Base-by-base conservation (phyloP, 1,139 yeast genomes). In the Blastobotrys proliferans region DNA sequence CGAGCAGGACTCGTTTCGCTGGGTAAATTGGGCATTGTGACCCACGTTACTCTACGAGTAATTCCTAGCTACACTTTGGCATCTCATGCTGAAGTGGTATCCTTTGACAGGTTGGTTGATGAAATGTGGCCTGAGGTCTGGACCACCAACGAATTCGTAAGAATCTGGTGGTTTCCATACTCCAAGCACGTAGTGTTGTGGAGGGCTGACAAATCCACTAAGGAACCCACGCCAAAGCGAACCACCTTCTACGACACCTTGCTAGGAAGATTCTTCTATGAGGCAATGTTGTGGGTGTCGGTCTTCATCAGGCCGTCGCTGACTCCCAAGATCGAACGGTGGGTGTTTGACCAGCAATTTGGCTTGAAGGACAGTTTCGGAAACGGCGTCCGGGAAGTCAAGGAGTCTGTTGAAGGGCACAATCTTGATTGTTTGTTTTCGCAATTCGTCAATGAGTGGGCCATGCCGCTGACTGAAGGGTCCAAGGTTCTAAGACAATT, bases 131-230 rank as follows among this genome's bases (percentile, higher is more conserved):
- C 58, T 29, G 39, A 79, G 47, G 66, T 90, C 35, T 92, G 97
- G 96, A 77, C 86, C 6, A 81, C 86, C 42, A 76, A 90, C n/a
- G 98, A 92, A 66, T 92, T 81, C 57, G 82, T 87, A 35, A 76
- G 97, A 51, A 77, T 88, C 40, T 92, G 97, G 97, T 92, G 98
- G 97, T 92, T 85, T 64, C 98, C 98, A 1, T 92, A 92, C 62
- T 74, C 94, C 18, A 77, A 77, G 44, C 82, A 82, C 56, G 86
- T 95, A 68, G 81, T 88, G 27, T 69, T 88, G 41, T 92, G 97
- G 97, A 77, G 94, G 58, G 97, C 95, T 24, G 70, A 78, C 35
- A 86, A 86, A 60, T 69, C 81, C 2, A 66, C 75, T 17, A 68
- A 69, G 21, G 85, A 82, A 35, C 76, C 82, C 1, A 66, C 79